Evolutionary conservation across 768 basidiomycete genomes (phyloP), one percentile per base, ranked within the genome.

Genomic region (button mushroom (Agaricus bisporus)): DNA sequence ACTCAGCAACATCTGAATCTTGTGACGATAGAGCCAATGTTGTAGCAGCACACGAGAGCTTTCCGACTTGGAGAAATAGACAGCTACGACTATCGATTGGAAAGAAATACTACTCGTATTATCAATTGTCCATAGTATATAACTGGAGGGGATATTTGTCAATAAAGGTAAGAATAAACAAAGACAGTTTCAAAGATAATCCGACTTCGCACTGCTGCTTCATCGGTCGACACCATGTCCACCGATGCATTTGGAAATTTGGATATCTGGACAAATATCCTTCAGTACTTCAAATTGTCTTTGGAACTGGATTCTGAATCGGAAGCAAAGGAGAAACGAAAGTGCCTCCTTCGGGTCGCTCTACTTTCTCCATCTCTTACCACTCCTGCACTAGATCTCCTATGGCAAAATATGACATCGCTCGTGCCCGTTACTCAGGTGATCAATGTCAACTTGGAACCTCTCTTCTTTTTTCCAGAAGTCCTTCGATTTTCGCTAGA

Each of bases 181-280:
- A n/a, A n/a, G n/a, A n/a, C n/a, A n/a, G n/a, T n/a, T n/a, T n/a
- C n/a, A n/a, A n/a, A n/a, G n/a, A n/a, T n/a, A n/a, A n/a, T n/a
- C n/a, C n/a, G n/a, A n/a, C n/a, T n/a, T n/a, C n/a, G n/a, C n/a
- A n/a, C n/a, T n/a, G n/a, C n/a, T n/a, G n/a, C n/a, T n/a, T n/a
- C n/a, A n/a, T n/a, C 18, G n/a, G 18, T 43, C 18, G 8, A 20
- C 18, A 32, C 26, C 28, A 50, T 50, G 49, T 41, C 49, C 12
- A 70, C 41, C n/a, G 39, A 41, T 17, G 26, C 41, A 1, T 14
- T 50, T 3, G 49, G 49, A 17, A 50, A 50, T 11, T 14, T 50
- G 14, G 49, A 50, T 32, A 41, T 50, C 22, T 50, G 49, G 49
- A 41, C 39, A 15, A 37, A 50, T 8, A 39, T 50, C 18, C 49